These are phyloP conservation scores for Mycosarcoma maydis DNA, from an alignment of 1,284 basidiomycete species.

Conservation along the genomic window DNA sequence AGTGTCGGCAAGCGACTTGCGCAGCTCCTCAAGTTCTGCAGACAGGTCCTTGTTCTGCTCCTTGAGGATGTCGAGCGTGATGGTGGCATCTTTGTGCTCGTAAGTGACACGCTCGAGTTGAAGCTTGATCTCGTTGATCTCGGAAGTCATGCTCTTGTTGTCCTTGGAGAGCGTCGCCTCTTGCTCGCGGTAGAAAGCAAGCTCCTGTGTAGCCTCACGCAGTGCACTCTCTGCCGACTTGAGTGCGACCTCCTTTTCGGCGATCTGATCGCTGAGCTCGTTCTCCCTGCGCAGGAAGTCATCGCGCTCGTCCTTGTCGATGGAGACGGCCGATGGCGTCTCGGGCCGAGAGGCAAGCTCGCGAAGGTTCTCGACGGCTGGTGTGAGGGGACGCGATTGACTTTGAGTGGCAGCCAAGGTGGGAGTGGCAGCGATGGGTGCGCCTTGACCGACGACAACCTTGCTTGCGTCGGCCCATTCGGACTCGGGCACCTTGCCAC, in stretches of 20 bases:
- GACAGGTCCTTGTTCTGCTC: constrained; percentile 92
- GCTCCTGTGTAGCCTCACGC: constrained; percentile 76
- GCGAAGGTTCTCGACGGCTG: constrained; percentile 79
- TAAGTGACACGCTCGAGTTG: constrained; percentile 92
- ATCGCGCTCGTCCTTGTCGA: constrained; percentile 96
- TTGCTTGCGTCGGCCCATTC: constrained; percentile 83
- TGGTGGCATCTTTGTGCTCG: constrained; percentile 92
- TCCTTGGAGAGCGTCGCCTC: constrained; percentile 53
- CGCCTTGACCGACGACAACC: constrained; percentile 66
- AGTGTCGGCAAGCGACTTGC: constrained; percentile 54
- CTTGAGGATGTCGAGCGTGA: constrained; percentile 94
- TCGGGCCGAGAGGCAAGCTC: constrained; percentile 70
- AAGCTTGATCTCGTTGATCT: constrained; percentile 86
- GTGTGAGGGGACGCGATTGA: constrained; percentile 74
- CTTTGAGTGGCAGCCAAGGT: constrained; percentile 52
- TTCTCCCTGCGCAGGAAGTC: constrained; percentile 97
- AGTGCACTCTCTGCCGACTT: constrained; percentile 59
- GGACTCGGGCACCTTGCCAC: constrained; percentile 83
- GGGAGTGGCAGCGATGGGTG: constrained; percentile 41
- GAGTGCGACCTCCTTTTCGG: constrained; percentile 74
- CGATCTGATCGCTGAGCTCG: constrained; percentile 90
- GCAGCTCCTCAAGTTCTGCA: constrained; percentile 86
- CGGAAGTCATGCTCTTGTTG: constrained; percentile 68
- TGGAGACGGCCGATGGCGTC: constrained; percentile 78
- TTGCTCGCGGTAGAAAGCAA: constrained; percentile 89